Percentiles rank a stretch among this genome's conserved stretches.
phyloP scores from a whole-genome alignment of 805 yeast genomes.

The Yamadazyma laniorum region DNA sequence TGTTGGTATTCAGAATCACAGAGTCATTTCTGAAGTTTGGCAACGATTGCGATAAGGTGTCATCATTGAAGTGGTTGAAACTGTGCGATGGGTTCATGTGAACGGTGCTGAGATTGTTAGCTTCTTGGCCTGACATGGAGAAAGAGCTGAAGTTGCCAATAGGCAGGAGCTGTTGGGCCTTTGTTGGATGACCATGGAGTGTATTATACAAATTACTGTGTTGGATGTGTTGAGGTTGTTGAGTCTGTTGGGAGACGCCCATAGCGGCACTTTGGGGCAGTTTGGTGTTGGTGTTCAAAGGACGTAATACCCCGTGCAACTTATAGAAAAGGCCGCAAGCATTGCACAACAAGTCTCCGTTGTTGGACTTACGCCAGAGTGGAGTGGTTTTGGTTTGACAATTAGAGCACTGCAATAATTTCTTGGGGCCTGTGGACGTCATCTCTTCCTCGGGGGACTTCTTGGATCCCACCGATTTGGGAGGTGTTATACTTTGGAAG shows the following conservation, averaged over 20 bases:
- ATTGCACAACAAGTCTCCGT: conserved; percentile 44
- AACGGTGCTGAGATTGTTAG: neutral
- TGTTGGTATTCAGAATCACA: conserved; percentile 23
- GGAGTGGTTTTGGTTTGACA: conserved; percentile 47
- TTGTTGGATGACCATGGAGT: conserved; percentile 1
- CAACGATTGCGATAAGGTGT: neutral
- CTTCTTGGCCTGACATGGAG: neutral
- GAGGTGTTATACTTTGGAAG: conserved; percentile 15
- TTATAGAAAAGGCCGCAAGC: conserved; percentile 48
- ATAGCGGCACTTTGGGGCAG: neutral
- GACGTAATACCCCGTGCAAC: conserved; percentile 45
- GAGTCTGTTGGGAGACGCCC: neutral
- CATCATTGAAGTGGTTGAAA: neutral
- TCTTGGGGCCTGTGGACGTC: conserved; percentile 11
- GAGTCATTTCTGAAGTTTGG: conserved; percentile 15
- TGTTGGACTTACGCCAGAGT: conserved; percentile 42
- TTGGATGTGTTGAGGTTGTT: neutral
- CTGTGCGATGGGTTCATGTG: neutral
- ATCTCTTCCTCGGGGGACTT: conserved; percentile 11
- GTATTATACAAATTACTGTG: conserved; percentile 4
- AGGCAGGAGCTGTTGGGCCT: neutral
- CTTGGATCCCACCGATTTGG: conserved; percentile 13
- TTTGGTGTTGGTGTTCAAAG: conserved; percentile 24
- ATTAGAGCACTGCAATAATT: conserved; percentile 37
- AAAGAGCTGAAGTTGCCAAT: neutral